Base-by-base conservation (phyloP, 164 flowering plant genomes). In the Magnolia officinalis region DNA sequence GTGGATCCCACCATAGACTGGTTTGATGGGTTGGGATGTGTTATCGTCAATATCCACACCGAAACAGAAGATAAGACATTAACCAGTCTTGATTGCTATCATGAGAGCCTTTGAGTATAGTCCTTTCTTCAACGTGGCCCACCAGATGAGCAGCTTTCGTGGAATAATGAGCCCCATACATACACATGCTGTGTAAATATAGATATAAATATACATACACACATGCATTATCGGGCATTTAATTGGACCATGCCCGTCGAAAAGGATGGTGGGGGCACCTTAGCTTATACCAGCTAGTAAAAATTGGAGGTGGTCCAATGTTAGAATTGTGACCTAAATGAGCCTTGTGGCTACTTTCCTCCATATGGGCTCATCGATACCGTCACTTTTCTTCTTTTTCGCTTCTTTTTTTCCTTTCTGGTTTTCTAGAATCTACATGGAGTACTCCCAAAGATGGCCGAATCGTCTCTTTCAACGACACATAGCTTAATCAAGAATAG, bases 271-370 rank as follows among this genome's bases (percentile, higher is more conserved):
- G 45, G 45, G 75, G 26, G 52, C 50, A 13, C 14, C 3, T 31
- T 19, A 31, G 26, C 23, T 37, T 29, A 63, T 73, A 63, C 74
- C 45, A 45, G 75, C 24, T 26, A 19, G 20, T 61, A 73, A 73
- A 73, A 29, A 21, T 37, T 37, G 37, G 75, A 49, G 75, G 75
- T 63, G 75, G 75, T 61, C 75, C 75, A 55, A 10, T 14, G 29
- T 65, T 65, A 13, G 13, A 65, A 13, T 9, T 65, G 68, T 21
- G 68, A 65, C 68, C 13, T 14, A 29, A 21, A 21, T 23, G 26
- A 65, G 14, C 24, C 67, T 26, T 8, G 23, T n/a, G 21, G 67
- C 67, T 23, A 23, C 68, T 65, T 65, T 65, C 68, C 26, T n/a
- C 37, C 10, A 65, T 21, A 11, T 7, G 68, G 68, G 68, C 68